These are phyloP conservation scores for Lactifluus pinguis DNA, from an alignment of 768 basidiomycete species.

Conservation along the genomic window DNA sequence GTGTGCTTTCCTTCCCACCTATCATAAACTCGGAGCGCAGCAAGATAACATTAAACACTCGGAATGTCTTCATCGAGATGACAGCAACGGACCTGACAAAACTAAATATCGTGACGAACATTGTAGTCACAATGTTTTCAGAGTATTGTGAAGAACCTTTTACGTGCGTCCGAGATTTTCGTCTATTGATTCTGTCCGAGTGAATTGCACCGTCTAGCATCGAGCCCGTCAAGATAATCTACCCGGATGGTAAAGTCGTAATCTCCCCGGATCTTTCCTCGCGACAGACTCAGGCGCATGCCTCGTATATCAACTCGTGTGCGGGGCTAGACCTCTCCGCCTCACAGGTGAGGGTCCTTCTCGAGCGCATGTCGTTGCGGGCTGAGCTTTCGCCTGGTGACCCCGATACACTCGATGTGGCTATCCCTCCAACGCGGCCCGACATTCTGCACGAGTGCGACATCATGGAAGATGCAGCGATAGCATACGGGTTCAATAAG, in stretches of 20 bases:
- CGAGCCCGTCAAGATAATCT: constrained; percentile 82
- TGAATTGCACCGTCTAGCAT: constrained; percentile 44
- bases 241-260: constrained; percentile 63
- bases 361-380: constrained; percentile 76
- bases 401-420: constrained; percentile 60
- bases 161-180: constrained; percentile 51
- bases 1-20: constrained; percentile 92
- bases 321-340: constrained; percentile 72
- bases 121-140: constrained; percentile 95
- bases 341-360: constrained; percentile 56
- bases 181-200: constrained; percentile 1
- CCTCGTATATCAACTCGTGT: constrained; percentile 93
- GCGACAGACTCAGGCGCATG: constrained; percentile 60
- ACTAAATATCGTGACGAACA: constrained; percentile 90
- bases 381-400: constrained; percentile 44
- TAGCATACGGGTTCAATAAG: constrained; percentile 98
- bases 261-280: constrained; percentile 79
- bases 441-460: constrained; percentile 98
- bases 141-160: constrained; percentile 90
- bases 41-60: constrained; percentile 91
- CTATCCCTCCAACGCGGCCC: constrained; percentile 89
- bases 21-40: constrained; percentile 98
- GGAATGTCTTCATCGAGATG: constrained; percentile 92
- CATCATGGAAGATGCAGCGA: constrained; percentile 95
- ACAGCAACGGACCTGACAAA: constrained; percentile 97